Base-by-base conservation (phyloP, 2,329 filamentous ascomycete genomes). In the Dissoconium aciculare region DNA sequence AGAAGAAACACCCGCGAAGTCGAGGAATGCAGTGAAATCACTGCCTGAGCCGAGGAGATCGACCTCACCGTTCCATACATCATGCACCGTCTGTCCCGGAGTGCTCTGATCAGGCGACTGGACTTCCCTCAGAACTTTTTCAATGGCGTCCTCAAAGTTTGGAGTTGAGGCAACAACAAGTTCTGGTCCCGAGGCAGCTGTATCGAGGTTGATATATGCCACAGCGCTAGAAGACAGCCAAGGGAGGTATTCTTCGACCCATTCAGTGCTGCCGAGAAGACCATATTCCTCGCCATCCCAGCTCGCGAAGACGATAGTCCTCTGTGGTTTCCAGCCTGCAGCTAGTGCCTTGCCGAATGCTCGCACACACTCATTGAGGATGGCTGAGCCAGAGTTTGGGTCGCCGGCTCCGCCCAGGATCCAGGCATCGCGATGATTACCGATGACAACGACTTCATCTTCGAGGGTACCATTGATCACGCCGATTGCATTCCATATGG, bases 401-500 rank as follows among this genome's bases (percentile, higher is more conserved):
- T 91, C 82, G 9, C 66, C 78, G 11, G 80, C 79, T 14, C 82
- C 81, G n/a, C 82, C 82, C 12, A 76, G 75, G 46, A 87, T 77
- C 82, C 82, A 91, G 0, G 85, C 81, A 55, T 93, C 84, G 17
- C 84, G 73, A 50, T 93, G 85, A 49, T 92, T 93, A n/a, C 85
- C 84, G 17, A 95, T 60, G 3, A 98, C 67, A 27, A 98, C 64
- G 1, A 93, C 83, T 49, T 94, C 84, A 45, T 93, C 74, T 0
- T 74, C 64, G 19, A 89, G 72, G 0, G 78, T 79, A 6, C 87
- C 89, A 46, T 93, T 93, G 52, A 98, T 81, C 27, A 89, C 64
- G 26, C 87, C 87, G 41, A 95, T 87, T 2, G 89, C 81, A 50
- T 98, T 78, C 63, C 63, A 66, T 5, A 64, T 43, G 3, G 62